A percentile compares a stretch with the other conserved stretches of the same genome.
Conservation (phyloP, 208 protist species). For the Leishmania braziliensis region DNA sequence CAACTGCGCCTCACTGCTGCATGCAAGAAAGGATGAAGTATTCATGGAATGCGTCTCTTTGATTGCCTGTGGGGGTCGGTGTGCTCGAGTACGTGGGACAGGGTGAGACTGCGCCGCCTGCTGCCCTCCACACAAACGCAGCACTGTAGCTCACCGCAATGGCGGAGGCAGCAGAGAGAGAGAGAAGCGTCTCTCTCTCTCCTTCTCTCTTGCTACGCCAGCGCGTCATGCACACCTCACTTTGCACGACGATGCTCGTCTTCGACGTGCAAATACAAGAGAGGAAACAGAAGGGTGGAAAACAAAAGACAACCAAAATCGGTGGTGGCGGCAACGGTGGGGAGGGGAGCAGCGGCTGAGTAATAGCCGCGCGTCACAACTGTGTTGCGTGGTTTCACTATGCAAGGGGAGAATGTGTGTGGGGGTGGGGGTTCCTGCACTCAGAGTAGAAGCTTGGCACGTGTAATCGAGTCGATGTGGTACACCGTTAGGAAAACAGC, state of each 20-base stretch:
- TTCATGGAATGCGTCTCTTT: neutral
- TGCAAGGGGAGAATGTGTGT: neutral
- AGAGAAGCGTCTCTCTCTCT: neutral
- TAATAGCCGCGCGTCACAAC: neutral
- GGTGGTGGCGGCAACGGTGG: neutral
- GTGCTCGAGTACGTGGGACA: neutral
- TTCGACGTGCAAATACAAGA: neutral
- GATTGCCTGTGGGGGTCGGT: neutral
- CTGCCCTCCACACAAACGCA: neutral
- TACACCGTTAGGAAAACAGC: slow-evolving; percentile 4
- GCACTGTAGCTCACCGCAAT: neutral
- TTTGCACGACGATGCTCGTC: neutral
- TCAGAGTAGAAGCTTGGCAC: neutral
- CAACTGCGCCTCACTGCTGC: neutral
- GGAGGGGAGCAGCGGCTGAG: neutral
- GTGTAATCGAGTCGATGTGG: neutral
- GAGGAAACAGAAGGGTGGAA: neutral
- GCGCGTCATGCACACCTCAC: neutral
- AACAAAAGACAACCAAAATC: neutral
- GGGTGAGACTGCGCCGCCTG: neutral
- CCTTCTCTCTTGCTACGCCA: neutral
- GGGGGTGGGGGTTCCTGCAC: too few species aligned
- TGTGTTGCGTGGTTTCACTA: neutral
- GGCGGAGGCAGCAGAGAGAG: neutral
- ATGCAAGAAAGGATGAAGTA: neutral